A percentile compares a stretch with the other conserved stretches of the same genome.
These are phyloP conservation scores for Pythium oligandrum DNA, from an alignment of 352 stramenopile species.

Conservation along the genomic window DNA sequence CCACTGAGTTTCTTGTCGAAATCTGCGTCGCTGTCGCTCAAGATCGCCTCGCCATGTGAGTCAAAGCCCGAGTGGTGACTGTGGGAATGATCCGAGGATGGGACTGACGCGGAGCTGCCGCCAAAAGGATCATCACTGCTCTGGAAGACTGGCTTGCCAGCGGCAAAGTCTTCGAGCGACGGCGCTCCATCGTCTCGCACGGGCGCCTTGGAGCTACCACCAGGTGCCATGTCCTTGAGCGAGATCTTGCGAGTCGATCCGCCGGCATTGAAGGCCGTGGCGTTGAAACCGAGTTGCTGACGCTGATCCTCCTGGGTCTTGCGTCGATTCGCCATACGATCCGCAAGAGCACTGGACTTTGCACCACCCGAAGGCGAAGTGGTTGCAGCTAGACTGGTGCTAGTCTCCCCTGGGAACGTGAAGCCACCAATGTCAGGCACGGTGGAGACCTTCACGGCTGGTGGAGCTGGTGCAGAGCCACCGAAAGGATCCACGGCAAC, in stretches of 20 bases:
- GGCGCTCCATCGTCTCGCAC: slow-evolving; percentile 13
- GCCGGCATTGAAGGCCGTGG: slow-evolving; percentile 37
- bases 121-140: slow-evolving; percentile 13
- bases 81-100: no score
- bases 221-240: slow-evolving; percentile 43
- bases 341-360: slow-evolving; percentile 61
- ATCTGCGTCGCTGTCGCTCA: slow-evolving; percentile 18
- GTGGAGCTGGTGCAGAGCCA: slow-evolving; percentile 6
- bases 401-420: slow-evolving; percentile 14
- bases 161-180: slow-evolving; percentile 51
- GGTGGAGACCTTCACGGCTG: background rate
- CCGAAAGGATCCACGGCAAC: slow-evolving; percentile 24
- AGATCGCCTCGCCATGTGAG: slow-evolving; percentile 10
- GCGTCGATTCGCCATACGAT: slow-evolving; percentile 51
- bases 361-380: background rate
- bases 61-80: slow-evolving; percentile 14
- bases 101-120: background rate
- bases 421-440: slow-evolving; percentile 5
- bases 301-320: slow-evolving; percentile 70
- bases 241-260: slow-evolving; percentile 39
- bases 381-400: background rate
- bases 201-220: background rate
- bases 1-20: slow-evolving; percentile 23
- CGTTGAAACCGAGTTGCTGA: slow-evolving; percentile 53
- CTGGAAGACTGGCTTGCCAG: slow-evolving; percentile 22